A percentile compares a stretch with the other conserved stretches of the same genome.
phyloP scores from a whole-genome alignment of 208 protist genomes.

The Naegleria fowleri region DNA sequence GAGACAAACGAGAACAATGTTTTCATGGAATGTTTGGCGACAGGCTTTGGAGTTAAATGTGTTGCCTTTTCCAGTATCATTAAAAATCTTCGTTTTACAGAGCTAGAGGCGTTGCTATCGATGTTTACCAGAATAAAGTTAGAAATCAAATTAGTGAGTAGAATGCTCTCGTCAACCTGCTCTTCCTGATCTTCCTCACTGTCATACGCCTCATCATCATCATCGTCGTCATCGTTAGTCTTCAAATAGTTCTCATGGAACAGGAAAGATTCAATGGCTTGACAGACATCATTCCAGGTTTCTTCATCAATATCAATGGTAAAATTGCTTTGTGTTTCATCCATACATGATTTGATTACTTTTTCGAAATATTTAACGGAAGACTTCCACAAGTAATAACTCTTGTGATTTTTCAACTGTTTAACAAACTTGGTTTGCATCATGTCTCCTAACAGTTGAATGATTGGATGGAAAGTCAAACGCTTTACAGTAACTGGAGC shows the following conservation, averaged over 20 bases:
- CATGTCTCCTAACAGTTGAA: neutral
- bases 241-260: neutral
- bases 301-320: neutral
- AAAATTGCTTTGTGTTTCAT: neutral
- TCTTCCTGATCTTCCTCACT: neutral
- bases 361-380: neutral
- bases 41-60: neutral
- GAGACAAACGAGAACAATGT: neutral
- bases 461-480: neutral
- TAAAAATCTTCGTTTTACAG: neutral
- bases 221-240: neutral
- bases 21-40: neutral
- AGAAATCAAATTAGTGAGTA: neutral
- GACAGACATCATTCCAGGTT: neutral
- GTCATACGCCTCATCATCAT: neutral
- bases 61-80: neutral
- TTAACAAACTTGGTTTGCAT: neutral
- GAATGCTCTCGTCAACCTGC: neutral
- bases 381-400: neutral
- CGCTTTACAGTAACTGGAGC: neutral
- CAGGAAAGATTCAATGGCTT: neutral
- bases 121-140: neutral
- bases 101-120: neutral
- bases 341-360: neutral
- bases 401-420: neutral